Evolutionary conservation across 2,329 filamentous ascomycete genomes (phyloP).

Genomic region (Didymella arachidicola): DNA sequence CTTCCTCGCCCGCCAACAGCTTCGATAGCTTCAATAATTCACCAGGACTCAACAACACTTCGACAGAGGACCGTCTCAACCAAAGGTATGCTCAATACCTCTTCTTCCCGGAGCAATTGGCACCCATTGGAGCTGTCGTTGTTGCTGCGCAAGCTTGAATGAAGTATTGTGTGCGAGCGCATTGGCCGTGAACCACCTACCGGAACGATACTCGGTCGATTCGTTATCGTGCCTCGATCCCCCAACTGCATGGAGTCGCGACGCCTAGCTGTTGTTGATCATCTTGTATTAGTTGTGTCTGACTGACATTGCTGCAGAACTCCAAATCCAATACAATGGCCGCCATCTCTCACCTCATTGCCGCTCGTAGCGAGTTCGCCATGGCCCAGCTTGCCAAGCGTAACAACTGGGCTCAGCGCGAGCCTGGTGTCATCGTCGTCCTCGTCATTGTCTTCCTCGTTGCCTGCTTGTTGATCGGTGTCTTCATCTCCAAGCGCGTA

Average conservation of each 20-base stretch:
- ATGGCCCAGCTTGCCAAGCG: constrained; percentile 60
- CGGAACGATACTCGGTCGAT: constrained; percentile 17
- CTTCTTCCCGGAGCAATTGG: constrained; percentile 29
- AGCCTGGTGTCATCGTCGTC: constrained; percentile 69
- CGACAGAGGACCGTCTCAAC: constrained; percentile 31
- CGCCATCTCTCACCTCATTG: constrained; percentile 48
- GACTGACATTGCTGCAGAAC: constrained; percentile 33
- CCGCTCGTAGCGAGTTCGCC: constrained; percentile 48
- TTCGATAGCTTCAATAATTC: constrained; percentile 33
- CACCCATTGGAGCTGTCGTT: constrained; percentile 16
- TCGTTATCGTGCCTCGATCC: constrained; percentile 13
- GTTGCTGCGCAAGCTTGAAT: constrained; percentile 20
- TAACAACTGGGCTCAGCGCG: constrained; percentile 63
- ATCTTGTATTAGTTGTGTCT: constrained; percentile 12
- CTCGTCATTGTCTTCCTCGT: constrained; percentile 68
- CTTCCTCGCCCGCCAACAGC: constrained; percentile 36
- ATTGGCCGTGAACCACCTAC: constrained; percentile 20
- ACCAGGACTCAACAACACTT: constrained; percentile 27
- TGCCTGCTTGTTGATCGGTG: constrained; percentile 57
- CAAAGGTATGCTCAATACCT: constrained; percentile 44
- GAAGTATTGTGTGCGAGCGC: constrained; percentile 9
- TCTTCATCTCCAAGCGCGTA: constrained; percentile 60
- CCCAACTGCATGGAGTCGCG: constrained; percentile 7
- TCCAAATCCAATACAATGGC: constrained; percentile 44
- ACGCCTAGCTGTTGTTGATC: constrained; percentile 1